Percentiles rank a stretch among this genome's conserved stretches.
Conservation (phyloP, 805 yeast species). For the Yarrowia alimentaria region DNA sequence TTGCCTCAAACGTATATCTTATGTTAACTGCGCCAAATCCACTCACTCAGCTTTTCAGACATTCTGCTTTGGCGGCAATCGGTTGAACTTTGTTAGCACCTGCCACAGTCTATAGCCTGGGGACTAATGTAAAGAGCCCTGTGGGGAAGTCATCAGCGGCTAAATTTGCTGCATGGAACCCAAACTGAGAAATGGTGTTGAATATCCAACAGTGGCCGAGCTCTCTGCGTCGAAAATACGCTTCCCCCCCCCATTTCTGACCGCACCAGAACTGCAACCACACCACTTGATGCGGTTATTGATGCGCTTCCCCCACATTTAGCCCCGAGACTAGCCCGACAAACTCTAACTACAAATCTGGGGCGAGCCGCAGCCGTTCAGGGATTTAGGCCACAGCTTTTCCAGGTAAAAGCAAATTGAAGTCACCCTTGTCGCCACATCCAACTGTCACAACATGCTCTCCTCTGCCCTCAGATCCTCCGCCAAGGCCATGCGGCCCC, state of each 20-base stretch:
- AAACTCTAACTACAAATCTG: conserved; percentile 23
- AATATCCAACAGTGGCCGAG: too few species aligned
- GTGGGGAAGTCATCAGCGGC: conserved; percentile 5
- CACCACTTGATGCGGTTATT: conserved; percentile 18
- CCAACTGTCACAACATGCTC: conserved; percentile 3
- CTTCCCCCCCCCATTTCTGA: too few species aligned
- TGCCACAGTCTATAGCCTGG: too few species aligned
- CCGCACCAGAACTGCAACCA: background rate
- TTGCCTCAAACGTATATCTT: too few species aligned
- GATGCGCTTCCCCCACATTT: conserved; percentile 23
- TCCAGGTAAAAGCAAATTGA: background rate
- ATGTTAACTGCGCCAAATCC: background rate
- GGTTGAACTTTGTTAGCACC: conserved; percentile 4
- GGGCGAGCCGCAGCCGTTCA: conserved; percentile 17
- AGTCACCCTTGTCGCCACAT: background rate
- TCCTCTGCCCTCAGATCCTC: conserved; percentile 15
- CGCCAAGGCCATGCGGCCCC: conserved; percentile 17
- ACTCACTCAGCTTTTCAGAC: too few species aligned
- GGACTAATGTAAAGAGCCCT: too few species aligned
- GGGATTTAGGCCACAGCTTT: background rate
- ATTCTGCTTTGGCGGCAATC: conserved; percentile 11
- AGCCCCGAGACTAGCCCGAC: conserved; percentile 26
- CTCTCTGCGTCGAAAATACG: too few species aligned
- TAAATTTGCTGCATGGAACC: background rate
- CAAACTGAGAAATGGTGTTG: background rate